Percentiles rank a stretch among this genome's conserved stretches.
These are phyloP conservation scores for Cyclaneusma minus DNA, from an alignment of 2,329 filamentous ascomycete species.

Conservation along the genomic window DNA sequence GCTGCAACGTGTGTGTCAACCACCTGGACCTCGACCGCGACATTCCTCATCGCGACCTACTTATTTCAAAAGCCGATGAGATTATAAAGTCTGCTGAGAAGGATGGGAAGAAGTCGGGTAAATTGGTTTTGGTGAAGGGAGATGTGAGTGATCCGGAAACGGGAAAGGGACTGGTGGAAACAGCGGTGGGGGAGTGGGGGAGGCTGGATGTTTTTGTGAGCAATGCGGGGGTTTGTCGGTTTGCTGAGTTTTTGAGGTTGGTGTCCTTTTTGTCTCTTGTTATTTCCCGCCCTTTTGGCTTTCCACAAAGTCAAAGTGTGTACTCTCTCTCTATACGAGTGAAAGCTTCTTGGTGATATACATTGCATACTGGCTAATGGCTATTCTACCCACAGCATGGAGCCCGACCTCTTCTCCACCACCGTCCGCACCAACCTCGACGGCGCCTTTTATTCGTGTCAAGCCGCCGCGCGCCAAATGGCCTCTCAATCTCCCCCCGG, in stretches of 20 bases:
- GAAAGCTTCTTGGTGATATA: too few species aligned
- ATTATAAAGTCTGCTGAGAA: slow-evolving; percentile 26
- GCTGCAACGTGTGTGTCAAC: slow-evolving; percentile 67
- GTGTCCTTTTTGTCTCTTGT: slow-evolving; percentile 11
- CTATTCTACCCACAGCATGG: slow-evolving; percentile 37
- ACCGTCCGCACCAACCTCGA: slow-evolving; percentile 72
- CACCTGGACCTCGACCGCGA: slow-evolving; percentile 49
- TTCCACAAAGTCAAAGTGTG: slow-evolving; percentile 1
- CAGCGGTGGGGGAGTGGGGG: slow-evolving; percentile 45
- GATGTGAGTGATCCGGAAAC: slow-evolving; percentile 66
- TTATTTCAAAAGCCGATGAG: slow-evolving; percentile 33
- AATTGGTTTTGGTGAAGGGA: slow-evolving; percentile 53
- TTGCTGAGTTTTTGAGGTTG: slow-evolving; percentile 69
- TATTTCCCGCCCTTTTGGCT: slow-evolving; percentile 1
- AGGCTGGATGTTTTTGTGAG: slow-evolving; percentile 67
- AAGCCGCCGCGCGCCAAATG: slow-evolving; percentile 78
- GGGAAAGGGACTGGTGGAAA: slow-evolving; percentile 48
- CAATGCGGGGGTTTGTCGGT: slow-evolving; percentile 80
- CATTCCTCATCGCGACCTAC: slow-evolving; percentile 32
- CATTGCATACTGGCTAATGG: slow-evolving; percentile 1
- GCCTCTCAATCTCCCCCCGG: slow-evolving; percentile 46
- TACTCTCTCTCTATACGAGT: neutral
- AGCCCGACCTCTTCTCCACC: slow-evolving; percentile 50
- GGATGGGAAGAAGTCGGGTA: slow-evolving; percentile 33
- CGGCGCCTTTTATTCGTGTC: slow-evolving; percentile 77